Conservation (phyloP, 345 rosid genomes). For the Arabidopsis suecica region DNA sequence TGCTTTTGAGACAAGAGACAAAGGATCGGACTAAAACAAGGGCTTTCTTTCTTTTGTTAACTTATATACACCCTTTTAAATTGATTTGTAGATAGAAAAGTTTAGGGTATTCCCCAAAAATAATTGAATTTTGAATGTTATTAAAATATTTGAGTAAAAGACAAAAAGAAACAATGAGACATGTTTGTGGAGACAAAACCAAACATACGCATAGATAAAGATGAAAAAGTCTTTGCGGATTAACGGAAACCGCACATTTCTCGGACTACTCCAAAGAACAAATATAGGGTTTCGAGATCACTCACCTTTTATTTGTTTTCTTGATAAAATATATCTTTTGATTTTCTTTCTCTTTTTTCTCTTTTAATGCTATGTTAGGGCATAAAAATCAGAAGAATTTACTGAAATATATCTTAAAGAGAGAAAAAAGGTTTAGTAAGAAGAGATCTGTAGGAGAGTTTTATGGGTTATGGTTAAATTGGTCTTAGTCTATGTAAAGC, state of each 20-base stretch:
- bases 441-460: conserved; percentile 32
- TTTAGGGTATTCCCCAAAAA: conserved; percentile 6
- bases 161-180: conserved; percentile 29
- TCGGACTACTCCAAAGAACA: conserved; percentile 39
- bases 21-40: conserved; percentile 31
- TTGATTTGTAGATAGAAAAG: conserved; percentile 3
- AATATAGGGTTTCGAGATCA: conserved; percentile 46
- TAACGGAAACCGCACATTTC: conserved; percentile 42
- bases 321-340: not conserved
- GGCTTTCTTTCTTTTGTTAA: conserved; percentile 21
- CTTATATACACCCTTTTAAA: conserved; percentile 19
- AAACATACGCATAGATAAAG: conserved; percentile 43
- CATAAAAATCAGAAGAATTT: conserved; percentile 8
- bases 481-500: conserved; percentile 29
- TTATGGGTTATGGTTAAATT: conserved; percentile 27
- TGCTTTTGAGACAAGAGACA: conserved; percentile 41
- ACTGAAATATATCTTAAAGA: not conserved
- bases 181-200: conserved; percentile 43
- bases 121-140: conserved; percentile 27
- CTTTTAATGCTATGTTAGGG: conserved; percentile 31
- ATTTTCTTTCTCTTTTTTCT: conserved; percentile 6
- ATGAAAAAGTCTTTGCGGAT: conserved; percentile 30
- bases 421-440: conserved; percentile 20
- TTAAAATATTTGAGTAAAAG: conserved; percentile 21
- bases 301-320: conserved; percentile 35